Base-by-base conservation (phyloP, 805 yeast species). In the Lipomyces sp. region DNA sequence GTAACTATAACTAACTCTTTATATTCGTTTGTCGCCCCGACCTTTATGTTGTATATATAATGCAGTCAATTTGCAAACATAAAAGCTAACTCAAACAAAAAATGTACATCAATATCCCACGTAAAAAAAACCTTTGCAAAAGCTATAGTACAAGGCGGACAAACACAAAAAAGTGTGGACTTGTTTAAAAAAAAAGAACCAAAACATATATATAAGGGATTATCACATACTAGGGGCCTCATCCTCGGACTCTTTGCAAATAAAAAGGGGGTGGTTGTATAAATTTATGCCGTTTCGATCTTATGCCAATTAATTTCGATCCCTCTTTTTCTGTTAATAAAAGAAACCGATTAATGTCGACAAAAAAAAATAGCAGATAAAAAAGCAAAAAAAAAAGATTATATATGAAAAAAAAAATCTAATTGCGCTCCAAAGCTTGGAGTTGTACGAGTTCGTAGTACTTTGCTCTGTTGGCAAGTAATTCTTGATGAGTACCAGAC, bases 401-500 rank as follows among this genome's bases (percentile, higher is more conserved):
- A 33, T 33, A 10, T 33, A 15, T 10, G 42, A 15, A n/a, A 55
- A 10, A 55, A 33, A 29, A 13, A 18, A 33, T 24, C 35, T 64
- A 85, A 59, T 78, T 79, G 55, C 83, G 79, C 0, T 81, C 77
- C 37, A 92, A 80, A 0, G 74, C 72, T 67, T 80, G 83, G 66
- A 80, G 71, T 53, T 71, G 71, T 18, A 80, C 83, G 10, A 80
- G 73, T 73, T 80, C 82, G 55, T 73, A 78, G 71, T 81, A 80
- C 39, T 77, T 76, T 59, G 81, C 77, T 55, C 74, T 70, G 48
- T 73, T 69, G 24, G 73, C 76, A 62, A 80, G 74, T 7, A 83
- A 80, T 24, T 81, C 80, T 1, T 77, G 73, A 71, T 80, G 86
- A 2, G 79, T 76, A 4, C 88, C 86, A 6, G 77, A 73, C 72